Base-by-base conservation (phyloP, 1,284 basidiomycete genomes). In the Coniferiporia weirii region DNA sequence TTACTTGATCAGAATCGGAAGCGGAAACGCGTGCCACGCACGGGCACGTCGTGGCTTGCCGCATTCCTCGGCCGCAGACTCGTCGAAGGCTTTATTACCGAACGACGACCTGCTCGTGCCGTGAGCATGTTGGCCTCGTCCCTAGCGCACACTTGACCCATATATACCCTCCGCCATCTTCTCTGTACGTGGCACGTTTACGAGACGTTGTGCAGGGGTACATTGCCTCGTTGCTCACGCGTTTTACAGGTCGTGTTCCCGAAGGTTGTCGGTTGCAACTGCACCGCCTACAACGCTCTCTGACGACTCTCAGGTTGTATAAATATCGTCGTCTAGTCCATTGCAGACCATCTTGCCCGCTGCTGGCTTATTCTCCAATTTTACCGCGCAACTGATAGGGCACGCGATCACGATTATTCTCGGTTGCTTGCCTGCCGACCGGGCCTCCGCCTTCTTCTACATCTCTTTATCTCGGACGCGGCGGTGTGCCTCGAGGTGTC, bases 231-330 rank as follows among this genome's bases (percentile, higher is more conserved):
- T 46, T 53, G 47, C 59, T 60, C 59, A 60, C 51, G 53, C 59
- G 59, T 60, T 60, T 51, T 52, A 22, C 48, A 56, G 54, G 54
- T 60, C 59, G 59, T 60, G 59, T 56, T 56, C 50, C 17, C 50
- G 52, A 56, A 56, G 34, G 47, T 52, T 48, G 45, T 32, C 57
- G 15, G 47, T 20, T 40, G 34, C 43, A 27, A 45, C 17, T 59
- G 51, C 44, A 27, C 17, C 19, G 17, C 53, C 32, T 53, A 34
- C 36, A 27, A 35, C 34, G 17, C 43, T 38, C 32, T 35, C 35
- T 40, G 38, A 53, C 45, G 51, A 27, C 13, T 20, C 17, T 13
- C 15, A 13, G n/a, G 38, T 56, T 44, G 46, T 27, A 38, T 54
- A 49, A 32, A 48, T 48, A 56, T 48, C 54, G 7, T 10, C 46